Percentiles rank a stretch among this genome's conserved stretches.
Evolutionary conservation across 345 rosid genomes (phyloP).

Genomic region (Trapa bicornis): DNA sequence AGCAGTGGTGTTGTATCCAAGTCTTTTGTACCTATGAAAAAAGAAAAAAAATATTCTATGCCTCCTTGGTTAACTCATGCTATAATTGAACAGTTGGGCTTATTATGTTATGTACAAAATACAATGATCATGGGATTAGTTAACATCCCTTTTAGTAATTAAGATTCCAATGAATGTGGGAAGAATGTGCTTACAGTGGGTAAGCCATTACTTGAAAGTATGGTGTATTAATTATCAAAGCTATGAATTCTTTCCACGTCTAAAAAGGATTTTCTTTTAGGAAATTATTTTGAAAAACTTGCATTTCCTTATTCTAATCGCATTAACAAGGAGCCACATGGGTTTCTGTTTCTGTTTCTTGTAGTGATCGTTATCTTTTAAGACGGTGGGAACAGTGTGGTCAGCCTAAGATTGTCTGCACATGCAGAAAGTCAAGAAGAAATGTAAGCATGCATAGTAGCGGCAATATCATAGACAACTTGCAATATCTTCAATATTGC

Average conservation of each 20-base stretch:
- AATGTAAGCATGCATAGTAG: slow-evolving; percentile 48
- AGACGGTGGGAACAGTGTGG: slow-evolving; percentile 78
- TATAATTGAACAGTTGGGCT: neutral
- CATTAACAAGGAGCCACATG: neutral
- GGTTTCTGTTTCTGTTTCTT: slow-evolving; percentile 6
- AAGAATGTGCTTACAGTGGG: neutral
- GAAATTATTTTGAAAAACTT: neutral
- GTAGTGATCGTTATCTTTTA: slow-evolving; percentile 54
- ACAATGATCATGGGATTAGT: no score
- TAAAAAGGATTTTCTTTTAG: no score
- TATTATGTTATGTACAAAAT: neutral
- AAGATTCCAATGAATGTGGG: neutral
- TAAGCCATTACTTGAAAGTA: neutral
- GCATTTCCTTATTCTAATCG: neutral
- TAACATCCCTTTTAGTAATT: neutral
- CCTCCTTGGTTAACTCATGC: no score
- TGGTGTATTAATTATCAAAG: neutral
- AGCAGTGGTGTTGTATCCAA: neutral
- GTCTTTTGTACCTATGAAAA: no score
- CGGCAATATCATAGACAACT: neutral
- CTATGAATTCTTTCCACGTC: neutral
- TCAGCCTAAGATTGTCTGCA: slow-evolving; percentile 79
- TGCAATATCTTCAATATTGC: neutral
- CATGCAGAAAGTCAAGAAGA: slow-evolving; percentile 77
- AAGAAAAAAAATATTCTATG: no score